Conservation (phyloP, 139 green algal genomes). For the Chlamydomonas asymmetrica region DNA sequence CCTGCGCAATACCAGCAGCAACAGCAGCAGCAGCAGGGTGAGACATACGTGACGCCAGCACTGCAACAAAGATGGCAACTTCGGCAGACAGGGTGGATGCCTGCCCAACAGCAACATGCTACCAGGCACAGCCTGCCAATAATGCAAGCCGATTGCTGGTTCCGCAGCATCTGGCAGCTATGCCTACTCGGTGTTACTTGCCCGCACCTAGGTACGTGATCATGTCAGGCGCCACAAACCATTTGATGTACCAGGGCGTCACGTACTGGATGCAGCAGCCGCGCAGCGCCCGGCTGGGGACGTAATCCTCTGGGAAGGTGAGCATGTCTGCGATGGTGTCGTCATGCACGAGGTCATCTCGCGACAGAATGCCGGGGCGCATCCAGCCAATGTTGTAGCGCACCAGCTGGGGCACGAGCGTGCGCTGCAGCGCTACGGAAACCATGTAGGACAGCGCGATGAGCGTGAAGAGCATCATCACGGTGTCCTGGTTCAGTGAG, state of each 20-base stretch:
- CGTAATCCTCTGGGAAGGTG: slow-evolving; percentile 1
- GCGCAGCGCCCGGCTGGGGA: background rate
- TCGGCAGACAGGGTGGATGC: too few species aligned
- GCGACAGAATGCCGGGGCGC: background rate
- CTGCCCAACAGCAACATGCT: too few species aligned
- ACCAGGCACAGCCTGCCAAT: too few species aligned
- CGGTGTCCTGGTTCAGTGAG: too few species aligned
- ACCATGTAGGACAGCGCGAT: background rate
- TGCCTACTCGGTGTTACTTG: too few species aligned
- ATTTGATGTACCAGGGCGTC: slow-evolving; percentile 1
- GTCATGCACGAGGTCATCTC: slow-evolving; percentile 9
- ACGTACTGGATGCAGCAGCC: slow-evolving; percentile 6
- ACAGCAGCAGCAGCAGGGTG: too few species aligned
- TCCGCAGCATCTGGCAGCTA: too few species aligned
- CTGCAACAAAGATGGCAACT: too few species aligned
- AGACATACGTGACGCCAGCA: too few species aligned
- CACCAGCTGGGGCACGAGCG: background rate
- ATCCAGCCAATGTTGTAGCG: background rate
- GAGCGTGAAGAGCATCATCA: too few species aligned
- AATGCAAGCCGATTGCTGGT: too few species aligned
- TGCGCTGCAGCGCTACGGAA: background rate
- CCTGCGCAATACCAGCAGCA: too few species aligned
- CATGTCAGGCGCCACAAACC: background rate
- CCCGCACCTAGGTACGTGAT: slow-evolving; percentile 20
- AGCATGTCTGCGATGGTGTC: background rate